Percentiles rank a stretch among this genome's conserved stretches.
These are phyloP conservation scores for Tylopilus sp. DNA, from an alignment of 768 basidiomycete genomes.

Conservation along the genomic window DNA sequence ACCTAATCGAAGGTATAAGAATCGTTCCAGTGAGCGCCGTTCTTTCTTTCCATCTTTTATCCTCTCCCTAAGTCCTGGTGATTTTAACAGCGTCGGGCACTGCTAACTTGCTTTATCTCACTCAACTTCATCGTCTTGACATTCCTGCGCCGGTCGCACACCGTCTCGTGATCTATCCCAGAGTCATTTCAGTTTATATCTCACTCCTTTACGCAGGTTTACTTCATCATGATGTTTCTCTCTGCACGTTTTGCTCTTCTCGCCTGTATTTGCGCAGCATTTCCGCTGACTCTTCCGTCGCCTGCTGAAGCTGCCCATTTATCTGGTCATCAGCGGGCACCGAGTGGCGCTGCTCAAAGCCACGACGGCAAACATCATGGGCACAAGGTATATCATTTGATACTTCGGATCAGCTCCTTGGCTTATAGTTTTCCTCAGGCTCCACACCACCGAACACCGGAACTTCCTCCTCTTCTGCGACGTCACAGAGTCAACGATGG, in stretches of 20 bases:
- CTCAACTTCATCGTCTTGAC: constrained; percentile 18
- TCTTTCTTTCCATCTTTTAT: constrained; percentile 36
- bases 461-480: constrained; percentile 17
- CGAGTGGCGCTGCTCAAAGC: not conserved
- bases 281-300: constrained; percentile 33
- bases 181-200: not conserved
- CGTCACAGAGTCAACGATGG: not conserved
- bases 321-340: constrained; percentile 5
- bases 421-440: not conserved
- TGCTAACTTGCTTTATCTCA: constrained; percentile 17
- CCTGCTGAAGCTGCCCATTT: constrained; percentile 41
- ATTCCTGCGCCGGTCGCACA: constrained; percentile 21
- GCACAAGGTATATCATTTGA: constrained; percentile 1
- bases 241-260: constrained; percentile 44
- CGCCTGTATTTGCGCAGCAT: constrained; percentile 42
- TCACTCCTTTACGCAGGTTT: constrained; percentile 13
- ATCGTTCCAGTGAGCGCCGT: constrained; percentile 1
- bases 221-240: constrained; percentile 47
- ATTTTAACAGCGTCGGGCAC: constrained; percentile 32
- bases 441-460: not conserved
- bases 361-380: constrained; percentile 2
- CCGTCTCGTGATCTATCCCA: constrained; percentile 17
- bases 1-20: constrained; percentile 19
- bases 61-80: constrained; percentile 52
- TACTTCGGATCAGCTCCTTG: not conserved